phyloP scores from a whole-genome alignment of 1,139 yeast genomes.

The Yamadazyma mexicana region DNA sequence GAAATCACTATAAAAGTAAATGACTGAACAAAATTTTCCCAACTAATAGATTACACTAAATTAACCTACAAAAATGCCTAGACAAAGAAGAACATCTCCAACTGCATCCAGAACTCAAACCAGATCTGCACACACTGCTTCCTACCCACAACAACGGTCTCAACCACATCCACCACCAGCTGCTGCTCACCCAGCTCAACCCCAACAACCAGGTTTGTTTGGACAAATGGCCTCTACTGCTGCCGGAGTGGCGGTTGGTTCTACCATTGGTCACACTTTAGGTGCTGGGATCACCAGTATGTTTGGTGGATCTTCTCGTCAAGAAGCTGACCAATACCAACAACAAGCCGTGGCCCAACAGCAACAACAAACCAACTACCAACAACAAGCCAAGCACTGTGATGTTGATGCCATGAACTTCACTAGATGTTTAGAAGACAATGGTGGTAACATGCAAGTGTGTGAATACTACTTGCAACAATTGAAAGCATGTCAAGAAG shows the following conservation, averaged over 20 bases:
- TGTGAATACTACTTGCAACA: conserved; percentile 97
- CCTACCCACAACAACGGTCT: conserved; percentile 47
- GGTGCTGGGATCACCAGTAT: conserved; percentile 91
- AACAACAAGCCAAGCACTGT: conserved; percentile 63
- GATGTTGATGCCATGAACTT: conserved; percentile 92
- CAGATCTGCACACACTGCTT: conserved; percentile 75
- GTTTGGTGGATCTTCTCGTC: conserved; percentile 79
- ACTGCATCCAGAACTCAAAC: conserved; percentile 53
- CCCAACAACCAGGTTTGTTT: conserved; percentile 75
- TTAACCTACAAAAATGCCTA: conserved; percentile 60
- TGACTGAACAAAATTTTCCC: conserved; percentile 1
- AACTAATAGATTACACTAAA: neutral
- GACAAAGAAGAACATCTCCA: conserved; percentile 67
- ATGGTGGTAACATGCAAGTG: conserved; percentile 92
- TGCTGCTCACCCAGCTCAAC: conserved; percentile 42
- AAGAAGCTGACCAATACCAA: conserved; percentile 39
- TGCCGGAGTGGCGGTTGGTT: conserved; percentile 99
- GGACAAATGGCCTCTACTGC: conserved; percentile 99
- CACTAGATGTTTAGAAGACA: conserved; percentile 92
- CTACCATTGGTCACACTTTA: conserved; percentile 92
- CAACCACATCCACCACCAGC: conserved; percentile 17
- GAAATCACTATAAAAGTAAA: neutral
- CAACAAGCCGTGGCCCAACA: conserved; percentile 31
- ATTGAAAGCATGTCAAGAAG: conserved; percentile 95
- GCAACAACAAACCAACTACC: conserved; percentile 39